Base-by-base conservation (phyloP, 1,139 yeast species). In the Pichia sp. region DNA sequence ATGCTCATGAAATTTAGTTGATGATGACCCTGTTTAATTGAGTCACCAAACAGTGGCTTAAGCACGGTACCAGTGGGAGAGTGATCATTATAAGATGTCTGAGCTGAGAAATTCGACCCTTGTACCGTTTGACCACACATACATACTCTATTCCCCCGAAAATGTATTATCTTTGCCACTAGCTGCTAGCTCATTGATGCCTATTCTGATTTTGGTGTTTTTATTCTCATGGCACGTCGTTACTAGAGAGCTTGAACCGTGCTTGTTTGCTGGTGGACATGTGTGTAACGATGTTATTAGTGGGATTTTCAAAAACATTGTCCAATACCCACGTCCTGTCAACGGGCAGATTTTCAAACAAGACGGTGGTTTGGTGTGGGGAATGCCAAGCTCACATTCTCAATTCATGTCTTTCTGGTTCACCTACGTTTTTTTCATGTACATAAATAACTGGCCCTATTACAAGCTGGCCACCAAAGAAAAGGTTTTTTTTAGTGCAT, bases 351-450 rank as follows among this genome's bases (percentile, higher is more conserved):
- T 64, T 2, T 65, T 63, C 49, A 65, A 65, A 48, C 48, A 57
- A 18, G 62, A 59, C 34, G 62, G 67, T 13, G 58, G 60, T 1
- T 55, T 65, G 19, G 55, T 52, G 1, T 89, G 85, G 66, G 99
- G 99, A 0, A 91, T 93, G 98, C 99, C 99, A 0, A 83, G 93
- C 52, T 96, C 98, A 1, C 99, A 93, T 68, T 83, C 96, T 0
- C 99, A 93, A 69, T 93, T 91, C 69, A 87, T 90, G 90, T 95
- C 96, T 1, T 93, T 83, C 67, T 83, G 86, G 62, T 79, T 85
- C 16, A 76, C 83, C 3, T 90, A 88, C 67, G 73, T 82, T 52
- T 65, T 76, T 8, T 74, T 88, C 58, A 74, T 79, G 64, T 66
- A 73, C 37, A 75, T 74, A 54, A 78, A 70, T 78, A 60, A 62